These are phyloP conservation scores for Hypomyces rosellus DNA, from an alignment of 2,329 filamentous ascomycete species.

Conservation along the genomic window DNA sequence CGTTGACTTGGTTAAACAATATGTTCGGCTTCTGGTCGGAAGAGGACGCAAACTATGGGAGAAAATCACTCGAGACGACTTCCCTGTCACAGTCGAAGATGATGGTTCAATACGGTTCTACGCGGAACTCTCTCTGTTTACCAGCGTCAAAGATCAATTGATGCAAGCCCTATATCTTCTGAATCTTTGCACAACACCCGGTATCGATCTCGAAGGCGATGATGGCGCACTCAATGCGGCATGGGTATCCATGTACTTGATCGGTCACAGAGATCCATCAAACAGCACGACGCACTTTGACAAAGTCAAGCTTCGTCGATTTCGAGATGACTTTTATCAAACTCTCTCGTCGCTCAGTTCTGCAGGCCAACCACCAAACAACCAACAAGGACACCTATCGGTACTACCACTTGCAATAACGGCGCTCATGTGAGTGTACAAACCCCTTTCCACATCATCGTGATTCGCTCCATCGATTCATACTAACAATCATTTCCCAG, in stretches of 20 bases:
- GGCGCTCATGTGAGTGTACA: no score
- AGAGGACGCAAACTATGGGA: not conserved
- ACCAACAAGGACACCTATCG: not conserved
- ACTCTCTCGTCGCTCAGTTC: not conserved
- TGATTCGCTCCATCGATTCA: not conserved
- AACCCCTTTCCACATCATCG: not conserved
- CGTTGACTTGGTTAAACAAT: not conserved
- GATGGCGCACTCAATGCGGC: not conserved
- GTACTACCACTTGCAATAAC: not conserved
- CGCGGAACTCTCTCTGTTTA: not conserved
- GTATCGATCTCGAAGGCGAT: not conserved
- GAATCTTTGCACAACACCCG: not conserved
- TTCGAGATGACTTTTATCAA: not conserved
- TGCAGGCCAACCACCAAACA: not conserved
- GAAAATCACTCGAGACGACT: not conserved
- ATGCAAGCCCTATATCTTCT: not conserved
- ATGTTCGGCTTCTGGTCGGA: not conserved
- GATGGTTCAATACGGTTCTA: not conserved
- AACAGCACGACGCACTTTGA: not conserved
- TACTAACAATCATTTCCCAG: not conserved
- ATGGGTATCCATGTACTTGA: not conserved
- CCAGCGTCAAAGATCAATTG: not conserved
- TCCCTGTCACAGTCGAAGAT: no score
- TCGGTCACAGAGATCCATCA: not conserved
- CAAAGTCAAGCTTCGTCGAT: not conserved